A percentile compares a stretch with the other conserved stretches of the same genome.
phyloP scores from a whole-genome alignment of 2,329 filamentous ascomycete species.

The Catunica adiposa region DNA sequence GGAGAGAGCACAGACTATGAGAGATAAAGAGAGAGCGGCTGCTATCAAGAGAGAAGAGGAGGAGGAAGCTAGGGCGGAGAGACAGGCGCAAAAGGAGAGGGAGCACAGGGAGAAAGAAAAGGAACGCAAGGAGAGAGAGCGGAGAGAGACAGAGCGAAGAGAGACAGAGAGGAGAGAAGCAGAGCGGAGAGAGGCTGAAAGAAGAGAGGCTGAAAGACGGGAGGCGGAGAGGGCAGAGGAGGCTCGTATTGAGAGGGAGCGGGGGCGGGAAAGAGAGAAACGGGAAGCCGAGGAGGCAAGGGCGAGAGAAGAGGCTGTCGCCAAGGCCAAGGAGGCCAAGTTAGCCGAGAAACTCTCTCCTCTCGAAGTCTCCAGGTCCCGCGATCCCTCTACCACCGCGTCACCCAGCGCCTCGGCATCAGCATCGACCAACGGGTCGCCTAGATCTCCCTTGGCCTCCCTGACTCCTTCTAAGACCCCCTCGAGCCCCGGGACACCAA shows the following conservation, averaged over 20 bases:
- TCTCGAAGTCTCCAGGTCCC: neutral
- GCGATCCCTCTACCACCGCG: neutral
- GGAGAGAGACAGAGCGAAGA: neutral
- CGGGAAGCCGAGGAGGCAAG: neutral
- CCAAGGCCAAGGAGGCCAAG: neutral
- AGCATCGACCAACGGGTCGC: neutral
- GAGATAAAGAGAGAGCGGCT: neutral
- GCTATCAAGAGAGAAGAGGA: neutral
- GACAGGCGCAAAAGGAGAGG: neutral
- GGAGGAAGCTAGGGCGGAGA: neutral
- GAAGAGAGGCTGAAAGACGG: neutral
- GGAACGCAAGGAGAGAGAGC: conserved; percentile 1
- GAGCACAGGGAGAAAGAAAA: neutral
- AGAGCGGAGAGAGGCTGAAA: neutral
- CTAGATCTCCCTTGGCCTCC: neutral
- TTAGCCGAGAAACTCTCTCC: neutral
- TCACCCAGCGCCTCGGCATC: neutral
- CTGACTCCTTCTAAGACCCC: neutral
- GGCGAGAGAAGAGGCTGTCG: neutral
- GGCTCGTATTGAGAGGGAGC: neutral
- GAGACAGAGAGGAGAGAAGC: neutral
- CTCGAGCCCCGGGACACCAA: neutral
- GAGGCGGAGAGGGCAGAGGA: neutral
- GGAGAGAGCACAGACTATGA: neutral
- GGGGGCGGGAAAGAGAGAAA: neutral